Base-by-base conservation (phyloP, 306 rosid species). In the Vicia villosa region DNA sequence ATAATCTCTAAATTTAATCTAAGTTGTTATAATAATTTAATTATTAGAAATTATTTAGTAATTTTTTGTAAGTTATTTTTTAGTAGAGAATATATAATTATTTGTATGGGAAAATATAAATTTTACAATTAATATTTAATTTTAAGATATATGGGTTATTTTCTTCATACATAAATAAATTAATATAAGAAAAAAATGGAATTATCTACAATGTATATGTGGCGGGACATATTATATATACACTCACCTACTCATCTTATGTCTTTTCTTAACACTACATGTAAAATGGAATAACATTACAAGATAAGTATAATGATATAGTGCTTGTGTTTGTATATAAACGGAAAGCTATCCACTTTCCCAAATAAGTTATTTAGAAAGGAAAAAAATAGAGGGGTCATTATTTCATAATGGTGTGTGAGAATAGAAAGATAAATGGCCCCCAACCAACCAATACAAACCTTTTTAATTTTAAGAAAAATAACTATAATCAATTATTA, bases 321-420 rank as follows among this genome's bases (percentile, higher is more conserved):
- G 34, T 62, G 70, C 8, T 19, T 63, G 32, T 69, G 72, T 45
- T 56, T 74, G 68, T 36, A 32, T 43, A 21, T 57, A 50, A 59
- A 24, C 10, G 65, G 79, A 50, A 70, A 55, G 24, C 4, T 8
- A 42, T 70, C 13, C 9, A 15, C 77, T 76, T 80, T 78, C 78
- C 76, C 13, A 14, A 78, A 42, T 41, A 40, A 63, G 83, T 75
- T 55, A 78, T 72, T 77, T 69, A 50, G 38, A 37, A 61, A 50
- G 71, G 30, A 50, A 63, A 5, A 62, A 38, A 59, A 1, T 3
- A 12, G 5, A 15, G 34, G 88, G 87, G 80, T 40, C 51, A 83
- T 63, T 21, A 42, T 12, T 40, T 42, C 13, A 64, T 70, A 45
- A 51, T 57, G 80, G 65, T 55, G 69, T 68, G 19, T 66, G 61